Percentiles rank a stretch among this genome's conserved stretches.
phyloP scores from a whole-genome alignment of 345 rosid genomes.

The Melastoma malabathricum region DNA sequence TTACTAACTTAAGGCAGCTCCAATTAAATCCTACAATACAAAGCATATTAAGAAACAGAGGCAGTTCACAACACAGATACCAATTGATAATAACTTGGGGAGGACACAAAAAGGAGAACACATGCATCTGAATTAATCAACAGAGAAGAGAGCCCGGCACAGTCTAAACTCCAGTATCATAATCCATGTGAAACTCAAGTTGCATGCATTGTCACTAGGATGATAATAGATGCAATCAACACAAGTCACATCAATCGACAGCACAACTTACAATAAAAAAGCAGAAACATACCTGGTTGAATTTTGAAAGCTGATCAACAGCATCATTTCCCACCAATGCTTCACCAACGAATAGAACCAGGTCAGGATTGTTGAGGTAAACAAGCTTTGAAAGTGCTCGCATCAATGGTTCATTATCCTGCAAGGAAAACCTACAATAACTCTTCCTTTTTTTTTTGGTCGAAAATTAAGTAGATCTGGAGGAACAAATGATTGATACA shows the following conservation, averaged over 20 bases:
- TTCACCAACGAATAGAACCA: constrained; percentile 97
- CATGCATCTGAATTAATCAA: too few relatives aligned
- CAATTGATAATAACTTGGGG: too few relatives aligned
- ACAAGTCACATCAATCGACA: too few relatives aligned
- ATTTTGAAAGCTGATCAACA: constrained; percentile 88
- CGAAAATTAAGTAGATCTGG: background rate
- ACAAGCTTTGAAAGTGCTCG: constrained; percentile 94
- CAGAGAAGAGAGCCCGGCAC: too few relatives aligned
- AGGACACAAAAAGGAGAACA: too few relatives aligned
- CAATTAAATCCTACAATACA: too few relatives aligned
- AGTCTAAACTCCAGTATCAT: too few relatives aligned
- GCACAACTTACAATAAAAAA: background rate
- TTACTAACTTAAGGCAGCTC: too few relatives aligned
- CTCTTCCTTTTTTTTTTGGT: background rate
- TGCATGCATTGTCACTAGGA: background rate
- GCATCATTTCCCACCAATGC: constrained; percentile 98
- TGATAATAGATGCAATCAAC: too few relatives aligned
- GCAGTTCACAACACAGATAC: too few relatives aligned
- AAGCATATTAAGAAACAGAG: too few relatives aligned
- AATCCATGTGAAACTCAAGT: background rate
- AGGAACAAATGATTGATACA: background rate
- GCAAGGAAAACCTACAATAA: constrained; percentile 3
- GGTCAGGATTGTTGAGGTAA: constrained; percentile 72
- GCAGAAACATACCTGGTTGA: constrained; percentile 57
- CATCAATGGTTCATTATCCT: constrained; percentile 97